Evolutionary conservation across 371 early-diverging fungal species (phyloP).

Genomic region (Mortierella sp.): DNA sequence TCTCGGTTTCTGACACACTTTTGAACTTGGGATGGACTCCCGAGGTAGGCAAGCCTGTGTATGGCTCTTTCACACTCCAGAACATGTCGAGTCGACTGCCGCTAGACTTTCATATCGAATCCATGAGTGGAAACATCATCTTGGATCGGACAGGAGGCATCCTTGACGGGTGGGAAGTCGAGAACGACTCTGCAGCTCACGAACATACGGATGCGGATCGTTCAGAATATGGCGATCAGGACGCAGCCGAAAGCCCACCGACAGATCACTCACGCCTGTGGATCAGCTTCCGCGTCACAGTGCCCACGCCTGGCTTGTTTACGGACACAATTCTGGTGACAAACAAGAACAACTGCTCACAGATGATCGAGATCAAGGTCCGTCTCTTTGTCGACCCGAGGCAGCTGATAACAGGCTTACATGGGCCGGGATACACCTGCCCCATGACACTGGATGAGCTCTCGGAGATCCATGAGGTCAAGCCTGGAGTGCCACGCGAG

Average conservation of each 20-base stretch:
- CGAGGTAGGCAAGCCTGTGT: conserved; percentile 62
- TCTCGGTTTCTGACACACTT: conserved; percentile 71
- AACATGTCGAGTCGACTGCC: conserved; percentile 77
- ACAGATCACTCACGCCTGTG: conserved; percentile 58
- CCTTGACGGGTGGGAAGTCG: conserved; percentile 66
- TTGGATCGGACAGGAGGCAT: conserved; percentile 70
- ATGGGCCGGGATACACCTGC: conserved; percentile 42
- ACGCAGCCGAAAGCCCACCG: conserved; percentile 17
- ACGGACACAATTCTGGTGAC: conserved; percentile 70
- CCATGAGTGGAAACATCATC: conserved; percentile 66
- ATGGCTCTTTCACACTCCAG: conserved; percentile 70
- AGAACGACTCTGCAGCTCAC: conserved; percentile 27
- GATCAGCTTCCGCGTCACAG: conserved; percentile 70
- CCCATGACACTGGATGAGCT: conserved; percentile 37
- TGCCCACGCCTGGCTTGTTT: conserved; percentile 70
- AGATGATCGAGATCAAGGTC: conserved; percentile 73
- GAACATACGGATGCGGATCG: conserved; percentile 10
- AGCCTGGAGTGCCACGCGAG: conserved; percentile 37
- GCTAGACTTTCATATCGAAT: conserved; percentile 70
- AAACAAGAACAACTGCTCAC: conserved; percentile 79
- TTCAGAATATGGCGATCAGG: conserved; percentile 13
- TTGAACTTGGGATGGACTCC: conserved; percentile 71
- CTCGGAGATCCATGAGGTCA: conserved; percentile 31
- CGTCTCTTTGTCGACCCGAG: conserved; percentile 75
- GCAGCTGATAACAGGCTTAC: conserved; percentile 20